Base-by-base conservation (phyloP, 495 filamentous ascomycete genomes). In the Parmelia sp. region DNA sequence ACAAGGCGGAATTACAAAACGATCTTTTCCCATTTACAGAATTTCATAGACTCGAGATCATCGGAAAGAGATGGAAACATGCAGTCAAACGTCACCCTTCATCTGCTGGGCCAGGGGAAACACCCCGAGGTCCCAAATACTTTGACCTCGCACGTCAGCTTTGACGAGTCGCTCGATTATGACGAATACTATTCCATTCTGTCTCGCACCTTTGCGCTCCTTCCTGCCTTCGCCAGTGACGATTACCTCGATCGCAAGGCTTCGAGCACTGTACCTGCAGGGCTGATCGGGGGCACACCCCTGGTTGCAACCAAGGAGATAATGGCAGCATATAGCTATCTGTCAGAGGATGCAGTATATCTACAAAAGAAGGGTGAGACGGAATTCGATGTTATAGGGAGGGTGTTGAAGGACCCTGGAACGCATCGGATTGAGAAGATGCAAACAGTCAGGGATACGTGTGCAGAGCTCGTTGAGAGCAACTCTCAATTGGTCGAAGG, bases 271-370 rank as follows among this genome's bases (percentile, higher is more conserved):
- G 66, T 73, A 1, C 71, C 71, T 25, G 71, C 68, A 19, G 55
- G 68, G 4, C 62, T 73, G 5, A 73, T 73, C 19, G 68, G 68
- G 39, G 71, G 71, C 12, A 57, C 63, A 35, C 71, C 71, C 15
- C 35, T 72, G 33, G 66, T 73, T n/a, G 71, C 68, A 12, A 65
- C 55, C 19, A 58, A 70, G 59, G 57, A 63, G 29, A 64, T 72
- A 10, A n/a, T 73, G n/a, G 47, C 64, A n/a, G 68, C 68, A 27
- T 73, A 73, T 47, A 66, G 51, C n/a, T 73, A 73, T 60, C n/a
- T 73, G 19, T 49, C 62, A n/a, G 58, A 65, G 57, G 71, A 67
- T 2, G 66, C 66, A 4, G 71, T 69, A 12, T 73, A 69, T 60
- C 36, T 70, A 11, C 69, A 70, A 57, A 59, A 65, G 1, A 58